phyloP scores from a whole-genome alignment of 352 stramenopile genomes.

The Pythium guiyangense region DNA sequence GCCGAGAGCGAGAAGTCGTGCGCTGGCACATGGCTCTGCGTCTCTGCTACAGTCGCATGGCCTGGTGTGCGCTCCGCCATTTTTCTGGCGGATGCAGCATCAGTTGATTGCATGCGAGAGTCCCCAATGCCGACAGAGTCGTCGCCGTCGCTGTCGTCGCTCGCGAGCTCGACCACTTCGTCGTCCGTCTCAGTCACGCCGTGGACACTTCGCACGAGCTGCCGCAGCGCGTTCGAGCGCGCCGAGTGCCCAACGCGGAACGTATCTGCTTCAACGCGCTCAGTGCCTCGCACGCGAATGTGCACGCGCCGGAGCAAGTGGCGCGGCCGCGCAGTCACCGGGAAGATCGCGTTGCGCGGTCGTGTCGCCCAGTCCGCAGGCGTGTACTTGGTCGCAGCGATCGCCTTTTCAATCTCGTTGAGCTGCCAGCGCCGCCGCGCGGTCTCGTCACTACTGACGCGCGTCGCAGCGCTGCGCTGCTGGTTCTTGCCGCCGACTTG shows the following conservation, averaged over 20 bases:
- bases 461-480: not conserved
- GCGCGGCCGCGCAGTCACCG: slow-evolving; percentile 30
- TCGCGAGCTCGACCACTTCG: slow-evolving; percentile 6
- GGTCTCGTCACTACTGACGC: slow-evolving; percentile 3
- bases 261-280: slow-evolving; percentile 15
- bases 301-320: slow-evolving; percentile 33
- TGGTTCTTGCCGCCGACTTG: slow-evolving; percentile 61
- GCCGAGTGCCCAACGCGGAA: slow-evolving; percentile 32
- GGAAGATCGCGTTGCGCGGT: slow-evolving; percentile 31
- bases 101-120: not conserved
- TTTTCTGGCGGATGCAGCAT: not conserved
- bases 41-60: not conserved
- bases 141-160: not conserved
- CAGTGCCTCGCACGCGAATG: slow-evolving; percentile 4
- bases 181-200: slow-evolving; percentile 26
- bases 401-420: slow-evolving; percentile 56
- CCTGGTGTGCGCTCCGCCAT: not conserved
- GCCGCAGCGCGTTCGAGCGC: slow-evolving; percentile 37
- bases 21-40: not conserved
- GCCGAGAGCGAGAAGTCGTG: slow-evolving; percentile 12
- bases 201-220: slow-evolving; percentile 50
- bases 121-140: not conserved
- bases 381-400: slow-evolving; percentile 43
- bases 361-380: slow-evolving; percentile 26
- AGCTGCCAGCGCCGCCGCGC: slow-evolving; percentile 39